Conservation (phyloP, 768 basidiomycete genomes). For the Collybia sordida region DNA sequence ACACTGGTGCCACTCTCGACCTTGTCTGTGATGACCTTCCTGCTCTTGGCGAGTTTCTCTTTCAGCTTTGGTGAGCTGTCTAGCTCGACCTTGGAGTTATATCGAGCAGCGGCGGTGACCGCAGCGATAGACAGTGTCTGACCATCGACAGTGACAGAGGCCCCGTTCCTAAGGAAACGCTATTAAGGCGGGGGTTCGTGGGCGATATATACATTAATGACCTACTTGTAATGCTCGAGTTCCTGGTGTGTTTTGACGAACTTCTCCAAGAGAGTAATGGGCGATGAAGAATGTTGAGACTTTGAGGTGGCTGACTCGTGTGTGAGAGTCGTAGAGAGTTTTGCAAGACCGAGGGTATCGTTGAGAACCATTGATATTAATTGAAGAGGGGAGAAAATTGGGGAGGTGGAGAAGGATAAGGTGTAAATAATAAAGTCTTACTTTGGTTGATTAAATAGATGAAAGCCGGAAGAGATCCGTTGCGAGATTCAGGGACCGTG, state of each 20-base stretch:
- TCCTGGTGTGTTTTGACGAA: constrained; percentile 52
- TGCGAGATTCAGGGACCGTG: constrained; percentile 1
- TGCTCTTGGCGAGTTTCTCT: constrained; percentile 57
- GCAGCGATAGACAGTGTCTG: constrained; percentile 57
- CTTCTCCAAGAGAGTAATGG: constrained; percentile 23
- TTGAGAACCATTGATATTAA: constrained; percentile 27
- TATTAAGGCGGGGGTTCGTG: neutral
- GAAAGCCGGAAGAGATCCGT: constrained; percentile 15
- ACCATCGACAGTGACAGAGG: constrained; percentile 51
- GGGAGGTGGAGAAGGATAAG: neutral
- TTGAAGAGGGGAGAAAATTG: neutral
- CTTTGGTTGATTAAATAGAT: constrained; percentile 15
- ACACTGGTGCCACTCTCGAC: constrained; percentile 67
- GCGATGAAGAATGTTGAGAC: neutral
- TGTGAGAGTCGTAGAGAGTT: neutral
- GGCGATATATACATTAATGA: constrained; percentile 1
- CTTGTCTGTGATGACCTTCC: constrained; percentile 67
- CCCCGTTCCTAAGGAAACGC: constrained; percentile 38
- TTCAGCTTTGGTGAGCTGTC: constrained; percentile 27
- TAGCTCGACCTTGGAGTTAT: constrained; percentile 32
- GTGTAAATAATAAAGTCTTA: constrained; percentile 4
- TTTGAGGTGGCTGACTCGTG: neutral
- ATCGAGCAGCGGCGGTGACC: constrained; percentile 53
- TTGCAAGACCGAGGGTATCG: constrained; percentile 11
- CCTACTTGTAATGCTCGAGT: constrained; percentile 56